Evolutionary conservation across 2,329 filamentous ascomycete genomes (phyloP), one percentile per base, ranked within the genome.

Genomic region (Ophiostoma triangulosporum): DNA sequence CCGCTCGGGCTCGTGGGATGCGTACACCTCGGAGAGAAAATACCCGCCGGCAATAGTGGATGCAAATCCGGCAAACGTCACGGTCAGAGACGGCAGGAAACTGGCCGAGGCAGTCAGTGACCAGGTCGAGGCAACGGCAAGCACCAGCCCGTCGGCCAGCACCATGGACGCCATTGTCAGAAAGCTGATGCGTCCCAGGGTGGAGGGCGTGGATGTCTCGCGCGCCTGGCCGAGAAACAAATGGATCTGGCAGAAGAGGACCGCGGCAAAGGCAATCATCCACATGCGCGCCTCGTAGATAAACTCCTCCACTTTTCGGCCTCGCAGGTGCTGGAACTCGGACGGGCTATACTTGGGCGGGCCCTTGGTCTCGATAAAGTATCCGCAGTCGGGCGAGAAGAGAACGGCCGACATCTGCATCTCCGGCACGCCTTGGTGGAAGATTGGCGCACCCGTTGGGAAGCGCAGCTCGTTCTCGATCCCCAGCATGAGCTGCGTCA

Each of bases 341-440:
- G 64, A 64, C 0, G 72, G 68, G 0, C 76, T 62, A 56, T 72
- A 81, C 14, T 70, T 67, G 0, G 81, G 81, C 1, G 80, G 78
- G 0, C 82, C 82, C 60, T 79, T 81, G 14, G 77, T 77, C 61
- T 83, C 78, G 32, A 86, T 68, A 56, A 83, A 81, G 64, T 79
- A 84, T 4, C 73, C 77, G 60, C 82, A 86, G 63, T 85, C 82
- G 1, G 82, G 82, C 11, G 82, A 85, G 66, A 80, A 84, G 17
- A 84, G 69, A 22, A 84, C 72, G 6, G 77, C 71, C 1, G 81
- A 83, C 69, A 84, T 77, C 54, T 77, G 72, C 29, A 86, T 70
- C 29, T 68, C 70, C 3, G 82, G 81, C 7, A 77, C 65, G n/a
- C 62, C 52, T 4, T 17, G 11, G n/a, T 52, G 65, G 5, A 70